Percentiles rank a stretch among this genome's conserved stretches.
Evolutionary conservation across 192 early-diverging fungal genomes (phyloP).

Genomic region (Piromyces finnis): DNA sequence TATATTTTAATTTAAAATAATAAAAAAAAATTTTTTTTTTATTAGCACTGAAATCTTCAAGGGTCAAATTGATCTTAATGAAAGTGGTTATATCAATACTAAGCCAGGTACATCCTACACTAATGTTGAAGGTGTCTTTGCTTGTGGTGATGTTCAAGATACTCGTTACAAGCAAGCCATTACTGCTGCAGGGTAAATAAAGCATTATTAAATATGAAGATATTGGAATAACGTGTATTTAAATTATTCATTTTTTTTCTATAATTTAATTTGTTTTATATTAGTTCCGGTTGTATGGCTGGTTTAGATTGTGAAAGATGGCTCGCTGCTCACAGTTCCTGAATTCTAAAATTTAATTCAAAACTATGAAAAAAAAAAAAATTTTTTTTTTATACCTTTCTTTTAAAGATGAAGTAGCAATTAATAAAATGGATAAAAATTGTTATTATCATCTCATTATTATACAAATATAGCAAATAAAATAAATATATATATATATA

Average conservation of each 20-base stretch:
- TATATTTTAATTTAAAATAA: too few relatives aligned
- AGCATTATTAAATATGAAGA: too few relatives aligned
- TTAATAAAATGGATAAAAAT: too few relatives aligned
- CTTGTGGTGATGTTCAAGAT: conserved; percentile 96
- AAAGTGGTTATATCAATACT: conserved; percentile 74
- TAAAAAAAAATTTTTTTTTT: too few relatives aligned
- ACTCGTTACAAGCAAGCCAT: conserved; percentile 91
- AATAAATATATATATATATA: too few relatives aligned
- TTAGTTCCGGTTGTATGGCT: conserved; percentile 93
- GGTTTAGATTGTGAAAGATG: conserved; percentile 92
- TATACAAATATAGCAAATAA: too few relatives aligned
- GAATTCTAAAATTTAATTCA: not conserved
- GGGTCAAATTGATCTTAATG: conserved; percentile 65
- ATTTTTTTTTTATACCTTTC: too few relatives aligned
- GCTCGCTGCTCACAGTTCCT: conserved; percentile 47
- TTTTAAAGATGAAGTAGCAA: too few relatives aligned
- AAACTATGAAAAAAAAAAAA: not conserved
- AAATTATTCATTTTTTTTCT: too few relatives aligned
- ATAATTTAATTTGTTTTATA: too few relatives aligned
- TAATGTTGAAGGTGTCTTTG: conserved; percentile 84
- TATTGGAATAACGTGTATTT: too few relatives aligned
- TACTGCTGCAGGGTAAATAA: conserved; percentile 59
- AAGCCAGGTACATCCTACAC: conserved; percentile 58
- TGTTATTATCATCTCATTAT: too few relatives aligned
- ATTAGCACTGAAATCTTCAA: conserved; percentile 9